Evolutionary conservation across 148 eudicot genomes (phyloP), one percentile per base, ranked within the genome.

Genomic region (Silene latifolia): DNA sequence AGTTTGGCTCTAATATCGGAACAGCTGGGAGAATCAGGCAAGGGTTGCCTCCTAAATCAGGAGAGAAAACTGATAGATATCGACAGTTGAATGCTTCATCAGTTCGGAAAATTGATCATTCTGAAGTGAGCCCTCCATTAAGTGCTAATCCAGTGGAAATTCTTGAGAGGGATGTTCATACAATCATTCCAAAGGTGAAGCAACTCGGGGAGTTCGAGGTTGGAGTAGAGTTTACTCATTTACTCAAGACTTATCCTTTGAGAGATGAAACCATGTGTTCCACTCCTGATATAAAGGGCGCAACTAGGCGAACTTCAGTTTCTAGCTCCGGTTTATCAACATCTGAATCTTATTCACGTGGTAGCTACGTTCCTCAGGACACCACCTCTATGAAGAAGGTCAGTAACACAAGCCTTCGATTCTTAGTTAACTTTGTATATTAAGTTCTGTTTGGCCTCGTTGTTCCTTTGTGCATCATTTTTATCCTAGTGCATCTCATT

Each of bases 151-250:
- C 72, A 11, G 24, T 46, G 57, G 32, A 69, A 5, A 23, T 10
- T 48, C 18, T 64, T 20, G 63, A 56, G 25, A 72, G 24, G 51
- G 20, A 46, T 29, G 1, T 17, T 57, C 13, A 67, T 73, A 72
- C 67, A 67, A 24, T 67, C 64, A 59, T 82, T 12, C 86, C 89
- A 8, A 54, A 27, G 2, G 89, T 88, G 51, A 81, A 84, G 74
- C 54, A 86, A 76, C 80, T 88, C 0, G 79, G 85, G 21, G 95
- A 90, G 60, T 73, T 86, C 67, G 84, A 65, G 35, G 62, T 88
- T 59, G 90, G 85, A 60, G 83, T 78, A 29, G 72, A 67, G 3
- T 65, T 75, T 13, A 56, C 62, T 27, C 13, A 46, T 47, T 8
- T 56, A 56, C 10, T 75, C 25, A 67, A 75, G 48, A 21, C 72